A percentile compares a stretch with the other conserved stretches of the same genome.
These are phyloP conservation scores for Talaromyces sp. DNA, from an alignment of 2,329 filamentous ascomycete species.

Conservation along the genomic window DNA sequence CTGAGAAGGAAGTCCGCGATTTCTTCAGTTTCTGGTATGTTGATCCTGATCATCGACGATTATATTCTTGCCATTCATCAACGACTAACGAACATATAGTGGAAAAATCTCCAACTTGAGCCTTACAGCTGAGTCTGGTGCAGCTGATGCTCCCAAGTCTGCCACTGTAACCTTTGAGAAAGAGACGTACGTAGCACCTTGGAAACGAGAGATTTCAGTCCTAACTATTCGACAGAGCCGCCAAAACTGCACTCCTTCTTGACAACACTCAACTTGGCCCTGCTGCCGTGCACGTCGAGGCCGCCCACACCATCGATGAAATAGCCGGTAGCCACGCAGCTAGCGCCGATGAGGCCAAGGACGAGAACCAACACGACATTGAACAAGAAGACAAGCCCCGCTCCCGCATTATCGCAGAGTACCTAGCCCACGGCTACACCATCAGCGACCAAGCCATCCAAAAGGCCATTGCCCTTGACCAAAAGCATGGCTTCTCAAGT, in stretches of 20 bases:
- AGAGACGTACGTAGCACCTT: conserved; percentile 58
- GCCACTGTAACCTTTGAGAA: conserved; percentile 97
- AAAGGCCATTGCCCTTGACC: conserved; percentile 80
- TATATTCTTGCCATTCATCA: not conserved
- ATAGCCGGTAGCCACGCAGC: conserved; percentile 59
- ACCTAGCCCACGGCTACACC: conserved; percentile 90
- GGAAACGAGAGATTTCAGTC: not conserved
- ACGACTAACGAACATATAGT: conserved; percentile 44
- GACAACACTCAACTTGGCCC: conserved; percentile 92
- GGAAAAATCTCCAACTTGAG: conserved; percentile 88
- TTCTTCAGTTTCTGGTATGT: conserved; percentile 94
- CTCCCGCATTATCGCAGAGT: conserved; percentile 89
- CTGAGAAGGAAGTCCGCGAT: conserved; percentile 86
- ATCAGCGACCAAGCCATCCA: conserved; percentile 75
- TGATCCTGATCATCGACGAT: not conserved
- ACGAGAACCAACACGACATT: conserved; percentile 63
- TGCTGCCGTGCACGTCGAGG: conserved; percentile 71
- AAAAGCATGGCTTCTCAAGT: conserved; percentile 78
- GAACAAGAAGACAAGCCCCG: conserved; percentile 96
- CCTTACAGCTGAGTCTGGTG: conserved; percentile 59
- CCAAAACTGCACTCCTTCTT: conserved; percentile 92
- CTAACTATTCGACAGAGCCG: conserved; percentile 53
- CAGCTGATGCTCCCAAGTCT: conserved; percentile 64
- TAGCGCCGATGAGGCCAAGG: conserved; percentile 51
- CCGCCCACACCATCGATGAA: conserved; percentile 65